These are phyloP conservation scores for Pleurotus sapidus DNA, from an alignment of 768 basidiomycete species.

Conservation along the genomic window DNA sequence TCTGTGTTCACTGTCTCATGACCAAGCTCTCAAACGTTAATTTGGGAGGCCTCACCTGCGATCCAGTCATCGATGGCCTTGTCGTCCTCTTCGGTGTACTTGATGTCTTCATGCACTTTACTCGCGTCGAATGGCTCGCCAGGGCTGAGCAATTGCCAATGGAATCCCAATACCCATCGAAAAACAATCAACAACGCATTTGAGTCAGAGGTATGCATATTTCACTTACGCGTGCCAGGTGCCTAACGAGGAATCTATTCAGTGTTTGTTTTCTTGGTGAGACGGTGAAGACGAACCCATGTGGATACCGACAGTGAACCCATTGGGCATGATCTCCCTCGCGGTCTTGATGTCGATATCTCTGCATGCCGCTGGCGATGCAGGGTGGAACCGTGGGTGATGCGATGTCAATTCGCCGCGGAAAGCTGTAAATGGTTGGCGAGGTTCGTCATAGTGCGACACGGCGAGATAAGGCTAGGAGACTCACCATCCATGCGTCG, in stretches of 20 bases:
- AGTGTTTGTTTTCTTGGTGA: neutral
- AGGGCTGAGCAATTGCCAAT: conserved; percentile 28
- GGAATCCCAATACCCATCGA: neutral
- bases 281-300: conserved; percentile 43
- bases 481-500: conserved; percentile 64
- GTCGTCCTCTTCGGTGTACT: conserved; percentile 67
- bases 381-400: conserved; percentile 74
- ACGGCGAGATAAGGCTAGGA: neutral
- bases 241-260: conserved; percentile 18
- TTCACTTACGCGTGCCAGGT: conserved; percentile 49
- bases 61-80: conserved; percentile 72
- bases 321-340: conserved; percentile 55
- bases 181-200: neutral
- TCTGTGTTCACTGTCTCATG: conserved; percentile 27
- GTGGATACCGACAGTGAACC: conserved; percentile 67
- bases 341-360: conserved; percentile 73
- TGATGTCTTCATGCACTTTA: conserved; percentile 63
- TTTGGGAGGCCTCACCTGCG: conserved; percentile 29
- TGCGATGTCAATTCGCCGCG: conserved; percentile 71
- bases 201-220: neutral
- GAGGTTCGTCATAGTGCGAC: neutral
- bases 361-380: conserved; percentile 51
- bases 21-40: neutral
- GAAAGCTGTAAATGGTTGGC: conserved; percentile 41
- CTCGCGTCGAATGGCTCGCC: conserved; percentile 47